Conservation (phyloP, 176 grass and related monocot genomes). For the Ananas comosus region DNA sequence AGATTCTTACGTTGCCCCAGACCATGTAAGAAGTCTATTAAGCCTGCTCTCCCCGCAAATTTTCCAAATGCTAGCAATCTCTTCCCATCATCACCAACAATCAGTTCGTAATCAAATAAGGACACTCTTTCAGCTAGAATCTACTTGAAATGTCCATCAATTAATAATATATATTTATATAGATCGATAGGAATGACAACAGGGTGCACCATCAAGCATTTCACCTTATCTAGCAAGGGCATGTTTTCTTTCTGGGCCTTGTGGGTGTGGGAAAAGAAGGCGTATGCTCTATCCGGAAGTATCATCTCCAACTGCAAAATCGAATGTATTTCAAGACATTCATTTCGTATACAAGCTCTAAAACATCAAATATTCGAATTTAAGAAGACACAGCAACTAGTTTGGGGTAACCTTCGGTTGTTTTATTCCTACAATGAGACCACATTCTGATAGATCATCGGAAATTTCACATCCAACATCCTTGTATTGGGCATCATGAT, state of each 20-base stretch:
- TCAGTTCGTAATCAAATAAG: constrained; percentile 86
- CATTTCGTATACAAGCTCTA: not conserved
- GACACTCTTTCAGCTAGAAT: constrained; percentile 85
- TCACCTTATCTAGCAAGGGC: constrained; percentile 83
- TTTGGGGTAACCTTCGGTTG: constrained; percentile 64
- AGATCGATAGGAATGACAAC: constrained; percentile 13
- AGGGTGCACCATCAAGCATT: not conserved
- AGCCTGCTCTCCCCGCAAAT: constrained; percentile 89
- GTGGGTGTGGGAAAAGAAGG: constrained; percentile 93
- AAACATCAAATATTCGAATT: not conserved
- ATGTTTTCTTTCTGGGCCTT: constrained; percentile 94
- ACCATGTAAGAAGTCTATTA: constrained; percentile 94
- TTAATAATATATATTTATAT: not conserved
- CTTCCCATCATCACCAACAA: constrained; percentile 70
- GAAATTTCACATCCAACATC: constrained; percentile 87
- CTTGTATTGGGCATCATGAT: constrained; percentile 81
- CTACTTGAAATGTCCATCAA: constrained; percentile 16
- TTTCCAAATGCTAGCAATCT: constrained; percentile 87
- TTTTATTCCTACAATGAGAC: constrained; percentile 85
- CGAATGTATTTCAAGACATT: not conserved
- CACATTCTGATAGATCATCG: constrained; percentile 69
- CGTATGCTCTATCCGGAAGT: constrained; percentile 70
- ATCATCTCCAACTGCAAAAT: constrained; percentile 67
- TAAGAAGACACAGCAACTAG: not conserved
- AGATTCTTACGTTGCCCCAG: constrained; percentile 71